Percentiles rank a stretch among this genome's conserved stretches.
Evolutionary conservation across 495 filamentous ascomycete species (phyloP).

Genomic region (Podospora didyma): DNA sequence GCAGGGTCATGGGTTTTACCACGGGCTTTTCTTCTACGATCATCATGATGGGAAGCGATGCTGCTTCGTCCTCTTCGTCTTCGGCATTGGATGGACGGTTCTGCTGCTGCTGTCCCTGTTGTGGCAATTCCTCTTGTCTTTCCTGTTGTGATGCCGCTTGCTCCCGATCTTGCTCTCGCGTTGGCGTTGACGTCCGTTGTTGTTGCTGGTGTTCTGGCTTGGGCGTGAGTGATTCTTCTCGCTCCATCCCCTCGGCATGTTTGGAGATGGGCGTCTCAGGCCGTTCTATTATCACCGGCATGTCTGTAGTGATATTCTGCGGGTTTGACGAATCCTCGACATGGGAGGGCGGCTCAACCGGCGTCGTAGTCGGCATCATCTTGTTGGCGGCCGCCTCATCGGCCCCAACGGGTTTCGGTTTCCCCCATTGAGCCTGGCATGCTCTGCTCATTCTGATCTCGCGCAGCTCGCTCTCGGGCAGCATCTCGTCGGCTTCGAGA

Average conservation of each 20-base stretch:
- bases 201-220: conserved; percentile 2
- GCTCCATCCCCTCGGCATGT: not conserved
- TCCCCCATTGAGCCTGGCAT: conserved; percentile 14
- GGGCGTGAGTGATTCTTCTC: conserved; percentile 13
- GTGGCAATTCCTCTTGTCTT: not conserved
- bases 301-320: conserved; percentile 6
- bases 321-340: conserved; percentile 30
- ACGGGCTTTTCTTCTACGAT: conserved; percentile 10
- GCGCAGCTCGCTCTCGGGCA: conserved; percentile 37
- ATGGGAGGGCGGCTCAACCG: conserved; percentile 32
- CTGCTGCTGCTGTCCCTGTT: conserved; percentile 4
- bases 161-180: not conserved
- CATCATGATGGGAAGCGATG: conserved; percentile 17
- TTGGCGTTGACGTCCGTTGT: not conserved
- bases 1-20: not conserved
- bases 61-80: conserved; percentile 10
- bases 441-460: conserved; percentile 37
- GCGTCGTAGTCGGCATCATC: conserved; percentile 18
- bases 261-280: conserved; percentile 11
- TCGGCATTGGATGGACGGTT: not conserved
- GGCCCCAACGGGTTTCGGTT: conserved; percentile 11
- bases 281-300: conserved; percentile 16
- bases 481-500: conserved; percentile 51
- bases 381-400: conserved; percentile 10
- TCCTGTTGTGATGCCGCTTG: not conserved